Conservation (phyloP, 768 basidiomycete genomes). For the Nevesoporus exiguus region DNA sequence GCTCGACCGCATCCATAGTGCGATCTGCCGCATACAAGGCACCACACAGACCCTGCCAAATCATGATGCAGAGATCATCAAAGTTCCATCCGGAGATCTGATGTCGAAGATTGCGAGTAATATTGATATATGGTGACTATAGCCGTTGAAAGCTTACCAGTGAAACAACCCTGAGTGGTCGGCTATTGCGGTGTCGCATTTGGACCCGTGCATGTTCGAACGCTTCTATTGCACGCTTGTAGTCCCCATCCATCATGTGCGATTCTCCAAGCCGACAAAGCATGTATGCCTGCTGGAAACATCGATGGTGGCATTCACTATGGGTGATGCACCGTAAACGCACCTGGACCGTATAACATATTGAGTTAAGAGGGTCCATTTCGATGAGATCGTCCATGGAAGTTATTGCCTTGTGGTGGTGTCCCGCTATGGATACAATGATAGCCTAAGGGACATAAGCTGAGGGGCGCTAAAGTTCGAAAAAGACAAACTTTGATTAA, state of each 20-base stretch:
- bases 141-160: background rate
- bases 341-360: background rate
- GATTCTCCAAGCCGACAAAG: background rate
- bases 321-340: background rate
- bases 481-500: background rate
- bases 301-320: background rate
- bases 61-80: no score
- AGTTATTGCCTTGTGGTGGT: background rate
- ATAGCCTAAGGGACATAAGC: background rate
- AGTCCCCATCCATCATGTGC: background rate
- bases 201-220: background rate
- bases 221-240: background rate
- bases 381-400: background rate
- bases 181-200: background rate
- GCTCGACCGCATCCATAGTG: background rate
- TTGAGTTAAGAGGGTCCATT: background rate
- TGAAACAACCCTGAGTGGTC: background rate
- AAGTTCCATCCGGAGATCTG: no score
- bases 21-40: background rate
- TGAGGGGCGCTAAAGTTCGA: fast-evolving
- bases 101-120: background rate
- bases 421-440: background rate
- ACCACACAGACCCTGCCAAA: no score
- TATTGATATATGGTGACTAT: no score
- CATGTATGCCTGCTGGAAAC: background rate